Evolutionary conservation across 305 asterid genomes (phyloP), one percentile per base, ranked within the genome.

Genomic region (Solanum hybrid): DNA sequence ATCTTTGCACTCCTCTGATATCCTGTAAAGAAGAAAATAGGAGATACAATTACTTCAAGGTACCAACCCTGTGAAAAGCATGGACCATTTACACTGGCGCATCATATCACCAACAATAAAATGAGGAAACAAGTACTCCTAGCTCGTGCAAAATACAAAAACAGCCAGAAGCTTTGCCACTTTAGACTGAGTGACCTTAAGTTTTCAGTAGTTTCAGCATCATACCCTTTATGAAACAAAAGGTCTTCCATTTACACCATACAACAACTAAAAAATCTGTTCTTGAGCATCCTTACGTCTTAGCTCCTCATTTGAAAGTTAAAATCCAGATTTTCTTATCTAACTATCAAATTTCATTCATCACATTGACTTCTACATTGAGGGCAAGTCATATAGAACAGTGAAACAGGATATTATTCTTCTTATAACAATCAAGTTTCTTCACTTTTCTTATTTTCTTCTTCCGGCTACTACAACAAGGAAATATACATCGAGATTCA

Each of bases 1-100:
- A 91, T 94, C 91, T 79, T 92, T 88, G 90, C 94, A 64, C 93
- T 91, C 91, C 96, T 96, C 79, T 89, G 89, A 91, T 94, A 90
- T 88, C 98, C 99, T 96, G 89, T 42, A 80, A 77, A 86, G 64
- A 35, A 82, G 37, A 88, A 38, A 88, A 34, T 16, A 16, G 7
- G 0, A 32, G 1, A 56, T 56, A 32, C 64, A 78, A 46, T 88
- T 32, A 77, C 29, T 85, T 85, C 46, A 51, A 85, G 32, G 46
- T 31, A 85, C 42, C 38, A 82, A 79, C 71, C 71, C 24, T 17
- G 37, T 81, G 26, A 84, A 82, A 84, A 32, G 31, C 46, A 56
- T 85, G 76, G 22, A 31, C 75, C 75, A 84, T 51, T 20, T 20
- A 85, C 31, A 85, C 17, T 56, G 0, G 46, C 7, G 0, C 20